These are phyloP conservation scores for Agrocybe pediades DNA, from an alignment of 768 basidiomycete species.

Conservation along the genomic window DNA sequence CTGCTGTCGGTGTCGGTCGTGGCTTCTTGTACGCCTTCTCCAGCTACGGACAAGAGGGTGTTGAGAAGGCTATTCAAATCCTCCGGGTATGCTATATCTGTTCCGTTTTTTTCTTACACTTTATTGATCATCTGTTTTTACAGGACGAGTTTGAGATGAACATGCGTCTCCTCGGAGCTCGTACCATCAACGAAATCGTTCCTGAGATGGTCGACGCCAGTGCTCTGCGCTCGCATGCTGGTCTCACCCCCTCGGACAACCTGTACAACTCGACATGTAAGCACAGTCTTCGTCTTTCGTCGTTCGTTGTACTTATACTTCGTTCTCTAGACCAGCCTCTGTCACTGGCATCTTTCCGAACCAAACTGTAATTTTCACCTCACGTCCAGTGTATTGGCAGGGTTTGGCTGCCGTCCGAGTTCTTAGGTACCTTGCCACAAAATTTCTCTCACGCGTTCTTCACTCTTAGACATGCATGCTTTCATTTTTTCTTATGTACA, in stretches of 20 bases:
- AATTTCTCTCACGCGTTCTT: not conserved
- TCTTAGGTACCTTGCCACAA: not conserved
- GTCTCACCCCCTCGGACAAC: constrained; percentile 66
- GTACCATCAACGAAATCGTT: constrained; percentile 73
- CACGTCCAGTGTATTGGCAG: too few relatives aligned
- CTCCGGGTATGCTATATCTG: constrained; percentile 8
- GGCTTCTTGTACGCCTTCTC: constrained; percentile 88
- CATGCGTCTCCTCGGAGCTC: constrained; percentile 86
- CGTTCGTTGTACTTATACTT: not conserved
- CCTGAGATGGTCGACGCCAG: constrained; percentile 92
- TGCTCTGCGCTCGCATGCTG: constrained; percentile 64
- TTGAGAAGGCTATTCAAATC: constrained; percentile 65
- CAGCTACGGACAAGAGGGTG: constrained; percentile 85
- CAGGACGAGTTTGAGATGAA: constrained; percentile 98
- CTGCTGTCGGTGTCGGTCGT: constrained; percentile 72
- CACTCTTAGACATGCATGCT: too few relatives aligned
- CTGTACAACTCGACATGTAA: constrained; percentile 80
- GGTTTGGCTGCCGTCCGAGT: not conserved
- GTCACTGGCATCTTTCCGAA: constrained; percentile 21
- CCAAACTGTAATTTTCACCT: constrained; percentile 21
- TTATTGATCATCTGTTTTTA: constrained; percentile 45
- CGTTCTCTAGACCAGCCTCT: constrained; percentile 21
- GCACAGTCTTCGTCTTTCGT: constrained; percentile 22
- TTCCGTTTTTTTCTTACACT: not conserved
- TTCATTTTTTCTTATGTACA: too few relatives aligned